Percentiles rank a stretch among this genome's conserved stretches.
Evolutionary conservation across 306 rosid species (phyloP).

Genomic region (Nissolia schottii): DNA sequence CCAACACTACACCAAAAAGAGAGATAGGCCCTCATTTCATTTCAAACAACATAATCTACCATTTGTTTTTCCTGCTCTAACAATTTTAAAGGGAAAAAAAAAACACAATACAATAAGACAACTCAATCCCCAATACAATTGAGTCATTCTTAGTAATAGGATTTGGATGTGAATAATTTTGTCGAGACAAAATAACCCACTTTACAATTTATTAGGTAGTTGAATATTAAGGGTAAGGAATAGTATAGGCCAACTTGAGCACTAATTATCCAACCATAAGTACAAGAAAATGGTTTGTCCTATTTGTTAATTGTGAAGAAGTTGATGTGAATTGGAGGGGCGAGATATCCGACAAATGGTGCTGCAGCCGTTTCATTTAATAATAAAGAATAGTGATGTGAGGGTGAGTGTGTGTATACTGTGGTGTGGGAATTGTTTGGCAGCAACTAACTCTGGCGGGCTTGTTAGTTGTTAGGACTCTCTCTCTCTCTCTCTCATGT

Average conservation of each 20-base stretch:
- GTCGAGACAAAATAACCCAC: too few species aligned
- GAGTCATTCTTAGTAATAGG: too few species aligned
- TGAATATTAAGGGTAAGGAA: not conserved
- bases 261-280: not conserved
- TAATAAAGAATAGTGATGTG: not conserved
- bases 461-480: slow-evolving; percentile 50
- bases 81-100: not conserved
- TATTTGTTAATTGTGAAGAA: too few species aligned
- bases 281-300: not conserved
- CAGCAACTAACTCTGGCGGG: slow-evolving; percentile 47
- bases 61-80: not conserved
- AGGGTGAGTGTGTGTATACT: not conserved
- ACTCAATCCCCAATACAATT: not conserved
- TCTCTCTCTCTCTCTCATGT: slow-evolving; percentile 43
- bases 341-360: not conserved
- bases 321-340: not conserved
- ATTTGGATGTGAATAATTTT: too few species aligned
- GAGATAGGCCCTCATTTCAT: slow-evolving; percentile 16
- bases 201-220: not conserved
- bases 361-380: not conserved
- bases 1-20: slow-evolving; percentile 48
- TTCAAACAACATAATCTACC: not conserved
- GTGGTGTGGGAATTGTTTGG: not conserved
- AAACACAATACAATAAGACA: not conserved
- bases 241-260: not conserved